Base-by-base conservation (phyloP, 2,329 filamentous ascomycete species). In the Ceratocystis harringtonii region DNA sequence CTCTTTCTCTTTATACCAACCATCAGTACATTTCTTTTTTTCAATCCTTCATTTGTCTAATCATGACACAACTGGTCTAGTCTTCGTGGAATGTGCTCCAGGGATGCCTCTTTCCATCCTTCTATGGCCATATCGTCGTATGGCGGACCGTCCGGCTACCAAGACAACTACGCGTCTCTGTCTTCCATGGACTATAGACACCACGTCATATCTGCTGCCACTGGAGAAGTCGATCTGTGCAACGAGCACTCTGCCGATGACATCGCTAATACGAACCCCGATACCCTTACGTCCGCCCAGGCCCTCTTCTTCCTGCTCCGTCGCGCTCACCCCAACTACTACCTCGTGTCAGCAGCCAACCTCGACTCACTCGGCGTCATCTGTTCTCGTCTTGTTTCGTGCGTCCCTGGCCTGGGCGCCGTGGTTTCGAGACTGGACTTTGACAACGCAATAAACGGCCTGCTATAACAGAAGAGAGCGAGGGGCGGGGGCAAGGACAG, bases 231-330 rank as follows among this genome's bases (percentile, higher is more conserved):
- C 63, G 30, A 64, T 7, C 3, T 64, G 32, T 64, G 63, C 50
- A 32, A 32, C 41, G 50, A 57, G 25, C 63, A 64, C 28, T 44
- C 52, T 7, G 10, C n/a, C 30, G 50, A 64, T 55, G 43, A 64
- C 8, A n/a, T 22, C 4, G 28, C n/a, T 5, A 57, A 45, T 32
- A 57, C 55, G 2, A 57, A 41, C 52, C 63, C 28, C 36, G 65
- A 71, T 19, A 79, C 81, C 70, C 70, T 81, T 48, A 76, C 79
- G 32, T 80, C 80, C 17, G 77, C 82, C 30, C 80, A 82, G 72
- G 79, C 77, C 1, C 82, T 79, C 80, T 82, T 82, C 70, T 80
- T 82, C 74, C 75, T 82, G 30, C 76, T 75, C 28, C 70, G 68
- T 3, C 70, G 73, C 15, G 25, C 52, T 43, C 50, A 64, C 25